Conservation (phyloP, 768 basidiomycete genomes). For the Suillus decipiens region DNA sequence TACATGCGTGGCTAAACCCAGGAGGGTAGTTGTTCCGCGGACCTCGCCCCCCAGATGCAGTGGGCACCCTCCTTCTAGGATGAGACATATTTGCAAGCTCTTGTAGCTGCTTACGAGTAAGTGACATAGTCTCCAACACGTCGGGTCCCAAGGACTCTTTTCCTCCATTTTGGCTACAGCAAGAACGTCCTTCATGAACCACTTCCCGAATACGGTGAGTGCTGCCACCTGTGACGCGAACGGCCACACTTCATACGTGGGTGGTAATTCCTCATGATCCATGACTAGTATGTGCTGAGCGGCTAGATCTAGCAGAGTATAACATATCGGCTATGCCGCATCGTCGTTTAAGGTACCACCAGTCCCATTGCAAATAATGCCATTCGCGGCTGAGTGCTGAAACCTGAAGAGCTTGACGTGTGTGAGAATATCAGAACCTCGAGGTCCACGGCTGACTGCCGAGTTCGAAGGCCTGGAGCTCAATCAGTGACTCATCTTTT, state of each 20-base stretch:
- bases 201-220: neutral
- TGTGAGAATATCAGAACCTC: constrained; percentile 2
- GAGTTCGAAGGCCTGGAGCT: neutral
- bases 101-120: neutral
- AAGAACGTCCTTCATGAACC: neutral
- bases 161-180: too few species aligned
- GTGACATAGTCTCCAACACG: neutral
- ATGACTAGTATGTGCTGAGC: neutral
- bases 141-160: neutral
- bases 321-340: neutral
- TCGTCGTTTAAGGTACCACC: neutral
- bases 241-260: neutral
- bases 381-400: neutral
- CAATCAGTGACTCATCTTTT: neutral
- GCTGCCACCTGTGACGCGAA: neutral
- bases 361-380: neutral
- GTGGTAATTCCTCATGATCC: neutral
- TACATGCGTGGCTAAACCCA: neutral
- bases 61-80: neutral
- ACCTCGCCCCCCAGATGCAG: neutral
- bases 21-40: constrained; percentile 1
- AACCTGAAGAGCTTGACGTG: neutral
- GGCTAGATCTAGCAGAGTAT: neutral
- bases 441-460: neutral
- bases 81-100: neutral